Conservation (phyloP, 129 eudicot species). For the Tanacetum coccineum region DNA sequence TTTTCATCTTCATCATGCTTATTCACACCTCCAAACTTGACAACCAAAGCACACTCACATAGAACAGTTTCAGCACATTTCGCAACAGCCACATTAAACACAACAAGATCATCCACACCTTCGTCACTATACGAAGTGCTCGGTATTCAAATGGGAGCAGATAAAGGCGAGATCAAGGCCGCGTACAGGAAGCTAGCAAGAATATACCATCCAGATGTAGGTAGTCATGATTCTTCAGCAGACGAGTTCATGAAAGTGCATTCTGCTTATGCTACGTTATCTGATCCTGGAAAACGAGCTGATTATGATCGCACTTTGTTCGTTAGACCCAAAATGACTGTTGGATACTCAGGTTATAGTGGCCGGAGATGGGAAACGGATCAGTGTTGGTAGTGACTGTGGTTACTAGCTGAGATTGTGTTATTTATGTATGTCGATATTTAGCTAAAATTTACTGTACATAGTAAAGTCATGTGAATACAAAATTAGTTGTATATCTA, state of each 20-base stretch:
- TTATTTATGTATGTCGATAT: neutral
- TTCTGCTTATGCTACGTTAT: conserved; percentile 35
- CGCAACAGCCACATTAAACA: neutral
- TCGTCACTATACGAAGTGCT: conserved; percentile 33
- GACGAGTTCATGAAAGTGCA: conserved; percentile 38
- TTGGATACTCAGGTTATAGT: too few relatives aligned
- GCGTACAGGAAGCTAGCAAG: conserved; percentile 42
- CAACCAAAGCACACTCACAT: too few relatives aligned
- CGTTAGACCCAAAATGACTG: too few relatives aligned
- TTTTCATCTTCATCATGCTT: too few relatives aligned
- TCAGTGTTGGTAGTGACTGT: neutral
- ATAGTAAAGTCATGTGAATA: too few relatives aligned
- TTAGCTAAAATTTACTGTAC: too few relatives aligned
- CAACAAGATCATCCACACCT: neutral
- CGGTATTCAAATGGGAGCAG: conserved; percentile 38
- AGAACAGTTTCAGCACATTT: too few relatives aligned
- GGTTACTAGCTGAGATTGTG: too few relatives aligned
- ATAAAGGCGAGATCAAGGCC: conserved; percentile 38
- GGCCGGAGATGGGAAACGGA: too few relatives aligned
- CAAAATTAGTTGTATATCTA: conserved; percentile 21
- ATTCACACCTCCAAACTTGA: too few relatives aligned
- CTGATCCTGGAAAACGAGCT: conserved; percentile 23
- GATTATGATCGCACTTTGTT: too few relatives aligned
- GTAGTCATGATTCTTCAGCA: conserved; percentile 28
- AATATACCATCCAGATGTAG: conserved; percentile 41